Conservation (phyloP, 768 basidiomycete species). For the Rickenella mellea region DNA sequence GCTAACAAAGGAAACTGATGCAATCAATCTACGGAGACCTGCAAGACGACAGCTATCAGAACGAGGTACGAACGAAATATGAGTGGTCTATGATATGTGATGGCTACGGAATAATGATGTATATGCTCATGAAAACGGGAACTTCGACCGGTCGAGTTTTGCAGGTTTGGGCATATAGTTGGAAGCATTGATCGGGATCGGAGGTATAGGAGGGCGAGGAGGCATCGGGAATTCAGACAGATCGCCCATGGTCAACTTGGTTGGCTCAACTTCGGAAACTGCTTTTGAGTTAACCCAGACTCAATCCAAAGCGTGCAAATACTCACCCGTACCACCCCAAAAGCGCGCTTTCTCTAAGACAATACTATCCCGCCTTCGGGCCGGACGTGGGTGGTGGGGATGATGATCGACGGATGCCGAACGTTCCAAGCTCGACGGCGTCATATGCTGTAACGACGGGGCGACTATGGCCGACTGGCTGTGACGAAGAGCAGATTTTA, state of each 20-base stretch:
- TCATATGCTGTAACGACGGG: no score
- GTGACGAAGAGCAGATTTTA: no score
- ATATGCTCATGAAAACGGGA: conserved; percentile 15
- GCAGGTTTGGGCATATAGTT: conserved; percentile 10
- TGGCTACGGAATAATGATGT: neutral
- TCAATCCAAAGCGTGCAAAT: neutral
- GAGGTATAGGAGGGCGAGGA: conserved; percentile 21
- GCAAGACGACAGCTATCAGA: no score
- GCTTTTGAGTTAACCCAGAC: conserved; percentile 27
- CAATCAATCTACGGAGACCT: no score
- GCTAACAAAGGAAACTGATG: no score
- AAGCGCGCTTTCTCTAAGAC: conserved; percentile 18
- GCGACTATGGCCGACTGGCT: no score
- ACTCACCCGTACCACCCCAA: neutral
- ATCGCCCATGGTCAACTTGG: conserved; percentile 4
- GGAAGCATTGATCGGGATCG: conserved; percentile 12
- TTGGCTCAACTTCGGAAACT: conserved; percentile 7
- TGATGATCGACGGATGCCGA: conserved; percentile 15
- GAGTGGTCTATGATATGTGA: neutral
- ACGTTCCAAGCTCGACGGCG: no score
- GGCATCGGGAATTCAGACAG: conserved; percentile 15
- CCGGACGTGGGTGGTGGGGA: conserved; percentile 10
- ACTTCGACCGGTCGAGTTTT: conserved; percentile 20
- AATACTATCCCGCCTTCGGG: conserved; percentile 16
- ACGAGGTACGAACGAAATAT: no score